phyloP scores from a whole-genome alignment of 345 rosid species.

The Physaria fendleri region DNA sequence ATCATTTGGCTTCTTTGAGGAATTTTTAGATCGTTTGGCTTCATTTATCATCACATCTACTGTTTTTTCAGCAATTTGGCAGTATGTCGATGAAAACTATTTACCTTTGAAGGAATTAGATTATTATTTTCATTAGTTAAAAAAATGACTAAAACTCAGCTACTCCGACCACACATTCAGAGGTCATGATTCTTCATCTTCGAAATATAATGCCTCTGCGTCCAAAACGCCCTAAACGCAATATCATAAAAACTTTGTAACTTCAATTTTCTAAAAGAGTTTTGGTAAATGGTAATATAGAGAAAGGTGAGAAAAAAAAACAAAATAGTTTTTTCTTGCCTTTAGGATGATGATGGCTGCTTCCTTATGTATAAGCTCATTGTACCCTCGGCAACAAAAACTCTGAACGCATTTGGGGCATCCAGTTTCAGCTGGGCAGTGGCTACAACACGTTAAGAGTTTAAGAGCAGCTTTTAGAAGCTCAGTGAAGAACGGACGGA shows the following conservation, averaged over 20 bases:
- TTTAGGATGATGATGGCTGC: conserved; percentile 71
- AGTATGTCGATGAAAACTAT: neutral
- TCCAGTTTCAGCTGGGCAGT: conserved; percentile 54
- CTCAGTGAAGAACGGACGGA: conserved; percentile 65
- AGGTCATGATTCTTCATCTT: conserved; percentile 1
- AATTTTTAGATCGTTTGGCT: too few relatives aligned
- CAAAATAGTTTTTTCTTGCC: conserved; percentile 30
- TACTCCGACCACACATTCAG: neutral
- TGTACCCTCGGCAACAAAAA: conserved; percentile 58
- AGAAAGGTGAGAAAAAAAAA: neutral
- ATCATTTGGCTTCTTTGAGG: too few relatives aligned
- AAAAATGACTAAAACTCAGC: neutral
- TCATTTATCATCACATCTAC: too few relatives aligned
- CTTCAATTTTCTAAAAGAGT: neutral
- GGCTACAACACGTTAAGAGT: conserved; percentile 56
- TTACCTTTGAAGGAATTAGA: neutral
- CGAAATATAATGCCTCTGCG: conserved; percentile 46
- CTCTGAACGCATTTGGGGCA: conserved; percentile 90
- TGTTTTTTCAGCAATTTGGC: too few relatives aligned
- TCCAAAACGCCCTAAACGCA: conserved; percentile 60
- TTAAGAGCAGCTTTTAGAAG: conserved; percentile 67
- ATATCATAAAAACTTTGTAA: too few relatives aligned
- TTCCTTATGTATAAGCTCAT: conserved; percentile 70
- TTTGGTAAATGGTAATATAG: neutral
- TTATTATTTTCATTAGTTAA: too few relatives aligned